Base-by-base conservation (phyloP, 805 yeast species). In the Tetrapisispora taiwanensis region DNA sequence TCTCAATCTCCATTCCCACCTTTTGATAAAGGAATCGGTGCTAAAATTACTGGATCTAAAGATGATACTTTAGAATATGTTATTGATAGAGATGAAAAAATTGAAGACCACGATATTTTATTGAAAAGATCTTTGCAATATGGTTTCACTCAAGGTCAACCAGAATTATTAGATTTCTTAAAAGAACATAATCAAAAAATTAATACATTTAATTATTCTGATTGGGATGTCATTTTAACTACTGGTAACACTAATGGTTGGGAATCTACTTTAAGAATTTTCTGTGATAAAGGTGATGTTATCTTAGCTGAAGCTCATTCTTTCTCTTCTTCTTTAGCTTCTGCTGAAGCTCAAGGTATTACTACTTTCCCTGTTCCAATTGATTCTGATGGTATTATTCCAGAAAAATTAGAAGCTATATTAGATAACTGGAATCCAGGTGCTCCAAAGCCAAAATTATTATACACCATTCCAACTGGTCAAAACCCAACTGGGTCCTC, bases 401-500 rank as follows among this genome's bases (percentile, higher is more conserved):
- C 95, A 13, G 81, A 76, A 48, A 74, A 75, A 41, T 69, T 90
- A 44, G 89, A 72, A 32, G 53, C 62, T 10, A 63, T 80, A 42
- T 67, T 90, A 56, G 75, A 72, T 48, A 69, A 74, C 59, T 89
- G 97, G 97, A 71, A 72, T 13, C 80, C 74, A 34, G 67, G 62
- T 36, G 58, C 63, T 42, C 78, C 80, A 49, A 79, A 79, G 65
- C 97, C 97, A 52, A 87, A 83, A 65, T 69, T 90, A 48, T 71
- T 90, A 54, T 92, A 92, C 76, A 80, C 92, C 34, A 86, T 90
- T 55, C 82, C 92, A 52, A 92, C 97, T 8, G 98, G 98, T 50
- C 97, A 92, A 71, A 90, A 90, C 74, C 98, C 98, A 51, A 89
- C 97, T 17, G 98, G 98, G 32, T 80, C 95, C 3, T 84, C 87